Evolutionary conservation across 2,329 filamentous ascomycete species (phyloP), one percentile per base, ranked within the genome.

Genomic region (Sclerotinia minor): DNA sequence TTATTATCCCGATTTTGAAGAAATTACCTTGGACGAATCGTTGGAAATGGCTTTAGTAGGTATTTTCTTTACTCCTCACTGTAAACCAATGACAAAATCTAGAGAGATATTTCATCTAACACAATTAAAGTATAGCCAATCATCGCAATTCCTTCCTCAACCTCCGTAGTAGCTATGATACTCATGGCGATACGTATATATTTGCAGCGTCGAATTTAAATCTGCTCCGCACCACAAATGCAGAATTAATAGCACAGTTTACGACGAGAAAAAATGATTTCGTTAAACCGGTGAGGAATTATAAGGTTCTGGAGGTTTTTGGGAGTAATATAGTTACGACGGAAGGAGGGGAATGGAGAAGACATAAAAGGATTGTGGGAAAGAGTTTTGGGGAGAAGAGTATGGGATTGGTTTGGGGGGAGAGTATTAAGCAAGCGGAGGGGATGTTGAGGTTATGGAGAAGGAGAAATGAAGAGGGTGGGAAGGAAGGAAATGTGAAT

Each of bases 351-450:
- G 72, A 73, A 50, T 78, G 77, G 77, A 72, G 71, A 52, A 69
- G 74, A n/a, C 77, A 78, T 67, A 69, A 72, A 45, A 77, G 72
- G 70, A 72, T 78, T 38, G 74, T 77, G 1, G 74, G 70, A 5
- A 75, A 76, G 8, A 73, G 72, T 47, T 78, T 78, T 68, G 74
- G 73, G 6, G 77, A 78, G 71, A 83, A 80, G 76, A 86, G 84
- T 76, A 85, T 85, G 71, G 75, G 47, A 21, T 57, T 74, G 15
- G 75, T 74, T 17, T 76, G 72, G 79, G 68, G 73, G 81, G 84
- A 85, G 73, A 81, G 80, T 35, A 70, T 85, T 38, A 78, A 81
- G 68, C 83, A 85, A 72, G 80, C 81, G 21, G 71, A 77, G 64
- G 75, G 74, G 19, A 80, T 82, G 79, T 68, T 82, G 68, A 65